These are phyloP conservation scores for Gomphus bonarii DNA, from an alignment of 1,284 basidiomycete genomes.

Conservation along the genomic window DNA sequence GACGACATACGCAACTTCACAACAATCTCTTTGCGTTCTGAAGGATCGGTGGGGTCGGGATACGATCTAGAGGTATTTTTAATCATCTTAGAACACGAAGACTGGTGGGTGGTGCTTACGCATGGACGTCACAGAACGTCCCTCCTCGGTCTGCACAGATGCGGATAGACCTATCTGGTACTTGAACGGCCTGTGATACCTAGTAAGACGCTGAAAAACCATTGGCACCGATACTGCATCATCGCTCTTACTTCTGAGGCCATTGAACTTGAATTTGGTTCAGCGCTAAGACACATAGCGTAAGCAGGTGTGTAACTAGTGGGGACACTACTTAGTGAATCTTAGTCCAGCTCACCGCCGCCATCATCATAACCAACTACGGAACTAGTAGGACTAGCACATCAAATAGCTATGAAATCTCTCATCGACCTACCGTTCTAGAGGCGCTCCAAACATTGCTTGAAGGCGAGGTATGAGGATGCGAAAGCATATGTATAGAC, in stretches of 20 bases:
- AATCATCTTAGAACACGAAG: conserved; percentile 3
- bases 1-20: conserved; percentile 63
- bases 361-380: too few species aligned
- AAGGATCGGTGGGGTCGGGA: conserved; percentile 51
- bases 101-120: conserved; percentile 29
- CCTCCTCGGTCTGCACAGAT: conserved; percentile 58
- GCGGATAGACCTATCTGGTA: conserved; percentile 50
- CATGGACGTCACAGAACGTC: conserved; percentile 77
- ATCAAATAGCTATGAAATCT: too few species aligned
- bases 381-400: too few species aligned
- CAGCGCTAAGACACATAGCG: too few species aligned
- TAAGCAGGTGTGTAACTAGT: too few species aligned
- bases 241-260: neutral
- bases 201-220: neutral
- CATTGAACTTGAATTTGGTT: neutral
- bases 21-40: conserved; percentile 60
- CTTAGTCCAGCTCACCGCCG: too few species aligned
- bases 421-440: too few species aligned
- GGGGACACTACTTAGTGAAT: too few species aligned
- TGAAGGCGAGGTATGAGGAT: too few species aligned
- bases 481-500: too few species aligned
- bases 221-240: neutral
- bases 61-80: conserved; percentile 41
- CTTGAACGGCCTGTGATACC: neutral
- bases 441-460: too few species aligned